These are phyloP conservation scores for Myxozyma neglecta DNA, from an alignment of 805 yeast species.

Conservation along the genomic window DNA sequence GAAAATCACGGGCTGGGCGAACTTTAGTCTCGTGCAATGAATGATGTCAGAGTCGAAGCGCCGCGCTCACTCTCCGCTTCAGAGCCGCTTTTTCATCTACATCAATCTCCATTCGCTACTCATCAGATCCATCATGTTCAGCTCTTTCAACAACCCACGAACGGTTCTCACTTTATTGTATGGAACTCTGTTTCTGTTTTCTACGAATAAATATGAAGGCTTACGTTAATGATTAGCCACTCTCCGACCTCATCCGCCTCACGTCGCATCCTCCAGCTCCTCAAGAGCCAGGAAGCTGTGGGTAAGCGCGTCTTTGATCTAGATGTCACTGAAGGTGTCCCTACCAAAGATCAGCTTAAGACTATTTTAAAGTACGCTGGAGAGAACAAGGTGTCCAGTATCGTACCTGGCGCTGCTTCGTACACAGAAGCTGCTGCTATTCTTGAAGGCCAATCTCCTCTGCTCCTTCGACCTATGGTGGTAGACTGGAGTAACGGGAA, in stretches of 20 bases:
- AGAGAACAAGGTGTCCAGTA: conserved; percentile 16
- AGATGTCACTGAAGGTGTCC: conserved; percentile 39
- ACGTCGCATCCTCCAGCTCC: conserved; percentile 14
- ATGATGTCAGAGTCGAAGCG: no score
- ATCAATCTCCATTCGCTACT: no score
- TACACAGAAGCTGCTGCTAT: conserved; percentile 24
- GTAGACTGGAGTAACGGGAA: conserved; percentile 34
- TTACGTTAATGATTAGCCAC: conserved; percentile 12
- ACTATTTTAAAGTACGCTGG: conserved; percentile 30
- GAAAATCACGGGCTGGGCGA: no score
- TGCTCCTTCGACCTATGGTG: conserved; percentile 28
- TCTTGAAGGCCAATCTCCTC: conserved; percentile 14
- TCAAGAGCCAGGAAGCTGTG: conserved; percentile 18
- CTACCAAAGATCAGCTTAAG: conserved; percentile 34
- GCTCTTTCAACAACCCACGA: conserved; percentile 25
- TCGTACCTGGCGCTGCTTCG: conserved; percentile 27
- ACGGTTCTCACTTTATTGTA: conserved; percentile 28
- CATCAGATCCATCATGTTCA: conserved; percentile 16
- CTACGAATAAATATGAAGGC: neutral
- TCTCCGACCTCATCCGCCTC: conserved; percentile 31
- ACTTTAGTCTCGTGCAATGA: no score
- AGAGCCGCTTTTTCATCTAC: no score
- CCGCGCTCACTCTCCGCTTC: no score
- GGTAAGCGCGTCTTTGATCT: conserved; percentile 38
- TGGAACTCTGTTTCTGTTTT: neutral